Evolutionary conservation across 345 rosid species (phyloP).

Genomic region (Lepidium sativum): DNA sequence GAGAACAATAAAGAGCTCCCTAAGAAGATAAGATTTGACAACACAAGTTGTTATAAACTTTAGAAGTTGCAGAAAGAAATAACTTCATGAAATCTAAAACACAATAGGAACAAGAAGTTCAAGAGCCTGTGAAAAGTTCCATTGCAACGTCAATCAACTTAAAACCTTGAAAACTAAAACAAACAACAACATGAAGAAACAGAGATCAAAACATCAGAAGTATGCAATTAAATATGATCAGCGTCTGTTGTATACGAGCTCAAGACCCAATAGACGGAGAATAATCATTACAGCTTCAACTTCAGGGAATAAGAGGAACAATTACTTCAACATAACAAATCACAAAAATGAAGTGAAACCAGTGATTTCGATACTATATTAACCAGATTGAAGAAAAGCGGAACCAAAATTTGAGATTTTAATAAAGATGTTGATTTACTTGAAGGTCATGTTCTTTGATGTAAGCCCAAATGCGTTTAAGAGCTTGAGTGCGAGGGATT

Average conservation of each 20-base stretch:
- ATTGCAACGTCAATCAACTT: background rate
- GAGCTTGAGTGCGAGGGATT: slow-evolving; percentile 76
- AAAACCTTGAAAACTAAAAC: too few species aligned
- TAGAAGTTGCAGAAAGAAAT: background rate
- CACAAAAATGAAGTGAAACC: background rate
- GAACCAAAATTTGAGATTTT: background rate
- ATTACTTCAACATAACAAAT: background rate
- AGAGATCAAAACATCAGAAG: background rate
- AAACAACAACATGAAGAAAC: background rate
- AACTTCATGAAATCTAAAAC: background rate
- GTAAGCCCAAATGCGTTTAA: slow-evolving; percentile 78
- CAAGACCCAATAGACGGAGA: background rate
- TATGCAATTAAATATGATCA: background rate
- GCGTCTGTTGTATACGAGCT: background rate
- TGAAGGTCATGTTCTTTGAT: slow-evolving; percentile 76
- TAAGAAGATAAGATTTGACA: background rate
- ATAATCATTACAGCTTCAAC: background rate
- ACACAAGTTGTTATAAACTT: background rate
- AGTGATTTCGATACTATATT: background rate
- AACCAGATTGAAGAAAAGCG: too few species aligned
- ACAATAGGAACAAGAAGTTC: background rate
- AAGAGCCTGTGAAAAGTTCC: background rate
- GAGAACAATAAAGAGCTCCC: background rate
- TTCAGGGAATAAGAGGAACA: too few species aligned
- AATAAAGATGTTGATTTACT: slow-evolving; percentile 24